phyloP scores from a whole-genome alignment of 805 yeast species.

The Candida railenensis region DNA sequence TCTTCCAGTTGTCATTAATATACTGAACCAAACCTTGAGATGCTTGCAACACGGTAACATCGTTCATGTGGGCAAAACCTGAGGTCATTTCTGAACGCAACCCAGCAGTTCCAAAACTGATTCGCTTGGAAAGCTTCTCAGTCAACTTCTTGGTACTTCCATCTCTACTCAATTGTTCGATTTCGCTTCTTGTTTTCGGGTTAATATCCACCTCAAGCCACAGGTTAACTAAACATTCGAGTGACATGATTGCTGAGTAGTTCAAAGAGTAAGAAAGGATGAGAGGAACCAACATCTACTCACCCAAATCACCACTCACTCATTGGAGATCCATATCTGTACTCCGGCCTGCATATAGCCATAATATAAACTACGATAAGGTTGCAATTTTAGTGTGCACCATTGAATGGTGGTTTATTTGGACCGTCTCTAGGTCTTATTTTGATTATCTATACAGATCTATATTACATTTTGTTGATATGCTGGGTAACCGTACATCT shows the following conservation, averaged over 20 bases:
- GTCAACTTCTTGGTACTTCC: conserved; percentile 47
- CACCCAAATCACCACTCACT: too few relatives aligned
- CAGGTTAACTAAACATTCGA: conserved; percentile 26
- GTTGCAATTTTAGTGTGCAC: too few relatives aligned
- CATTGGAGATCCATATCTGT: too few relatives aligned
- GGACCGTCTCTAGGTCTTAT: too few relatives aligned
- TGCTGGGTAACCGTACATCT: too few relatives aligned
- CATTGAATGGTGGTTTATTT: too few relatives aligned
- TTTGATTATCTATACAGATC: not conserved
- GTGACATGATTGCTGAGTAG: not conserved
- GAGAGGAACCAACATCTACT: too few relatives aligned
- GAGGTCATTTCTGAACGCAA: conserved; percentile 86
- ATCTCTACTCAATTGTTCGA: conserved; percentile 39
- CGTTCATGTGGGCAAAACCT: conserved; percentile 87
- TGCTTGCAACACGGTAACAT: conserved; percentile 84
- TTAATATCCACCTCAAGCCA: conserved; percentile 39
- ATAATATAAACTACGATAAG: too few relatives aligned
- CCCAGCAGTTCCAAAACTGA: conserved; percentile 93
- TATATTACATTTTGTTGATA: not conserved
- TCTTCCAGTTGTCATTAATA: conserved; percentile 21
- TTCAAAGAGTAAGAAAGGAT: not conserved
- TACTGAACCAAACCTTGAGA: conserved; percentile 76
- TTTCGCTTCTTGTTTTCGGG: conserved; percentile 55
- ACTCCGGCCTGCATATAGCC: too few relatives aligned
- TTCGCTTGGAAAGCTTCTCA: conserved; percentile 53